Evolutionary conservation across 257 asterid genomes (phyloP).

Genomic region (Gynochthodes officinalis): DNA sequence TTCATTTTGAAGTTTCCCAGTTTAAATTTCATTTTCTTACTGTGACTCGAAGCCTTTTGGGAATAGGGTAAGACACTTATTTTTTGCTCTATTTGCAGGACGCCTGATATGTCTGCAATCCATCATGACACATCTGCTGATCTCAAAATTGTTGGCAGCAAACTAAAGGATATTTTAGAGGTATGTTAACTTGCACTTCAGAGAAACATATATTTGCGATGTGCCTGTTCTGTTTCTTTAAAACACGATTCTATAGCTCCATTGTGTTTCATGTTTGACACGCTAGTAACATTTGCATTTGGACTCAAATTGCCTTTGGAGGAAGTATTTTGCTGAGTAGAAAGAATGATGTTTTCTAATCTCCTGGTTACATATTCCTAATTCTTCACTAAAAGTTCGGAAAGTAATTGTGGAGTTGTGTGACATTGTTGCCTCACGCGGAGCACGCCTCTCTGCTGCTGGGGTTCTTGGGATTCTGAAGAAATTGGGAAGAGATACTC

Average conservation of each 20-base stretch:
- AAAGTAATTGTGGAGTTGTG: slow-evolving; percentile 59
- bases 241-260: not conserved
- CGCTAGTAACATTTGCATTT: not conserved
- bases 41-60: not conserved
- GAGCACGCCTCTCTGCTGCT: slow-evolving; percentile 86
- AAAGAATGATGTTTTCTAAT: not conserved
- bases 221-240: not conserved
- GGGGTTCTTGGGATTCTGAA: slow-evolving; percentile 72
- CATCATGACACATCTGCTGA: slow-evolving; percentile 81
- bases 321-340: not conserved
- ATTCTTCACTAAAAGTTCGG: slow-evolving; percentile 59
- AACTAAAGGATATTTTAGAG: slow-evolving; percentile 72
- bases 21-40: not conserved
- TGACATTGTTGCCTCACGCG: slow-evolving; percentile 69
- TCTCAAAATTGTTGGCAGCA: slow-evolving; percentile 73
- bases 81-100: slow-evolving; percentile 41
- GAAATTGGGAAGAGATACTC: slow-evolving; percentile 69
- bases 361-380: slow-evolving; percentile 41
- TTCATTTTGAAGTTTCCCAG: not conserved
- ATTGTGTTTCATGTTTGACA: not conserved
- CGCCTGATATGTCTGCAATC: slow-evolving; percentile 75
- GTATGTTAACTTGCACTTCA: slow-evolving; percentile 23
- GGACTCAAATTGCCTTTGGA: not conserved
- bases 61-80: not conserved
- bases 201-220: not conserved